Percentiles rank a stretch among this genome's conserved stretches.
phyloP scores from a whole-genome alignment of 306 rosid genomes.

The Alnus glutinosa region DNA sequence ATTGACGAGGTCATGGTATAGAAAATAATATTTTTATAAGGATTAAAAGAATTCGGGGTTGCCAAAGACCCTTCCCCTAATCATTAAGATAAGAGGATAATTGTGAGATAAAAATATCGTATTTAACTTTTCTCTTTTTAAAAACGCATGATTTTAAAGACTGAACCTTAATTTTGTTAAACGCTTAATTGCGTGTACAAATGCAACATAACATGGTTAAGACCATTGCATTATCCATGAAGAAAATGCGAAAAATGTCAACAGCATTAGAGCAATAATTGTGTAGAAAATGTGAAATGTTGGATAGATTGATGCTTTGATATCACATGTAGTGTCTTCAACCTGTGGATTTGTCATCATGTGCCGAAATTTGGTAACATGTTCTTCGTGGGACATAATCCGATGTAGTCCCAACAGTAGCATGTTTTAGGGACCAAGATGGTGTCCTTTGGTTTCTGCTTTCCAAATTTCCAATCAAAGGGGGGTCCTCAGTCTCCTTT shows the following conservation, averaged over 20 bases:
- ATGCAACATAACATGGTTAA: slow-evolving; percentile 11
- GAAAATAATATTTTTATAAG: too few species aligned
- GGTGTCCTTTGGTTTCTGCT: not conserved
- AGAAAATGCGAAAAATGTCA: slow-evolving; percentile 19
- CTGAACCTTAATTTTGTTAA: too few species aligned
- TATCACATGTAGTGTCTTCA: slow-evolving; percentile 62
- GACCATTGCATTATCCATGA: slow-evolving; percentile 17
- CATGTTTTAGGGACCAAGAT: not conserved
- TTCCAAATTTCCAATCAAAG: not conserved
- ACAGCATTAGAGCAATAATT: slow-evolving; percentile 35
- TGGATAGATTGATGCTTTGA: slow-evolving; percentile 28
- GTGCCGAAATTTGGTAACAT: slow-evolving; percentile 32
- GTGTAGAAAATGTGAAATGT: slow-evolving; percentile 22
- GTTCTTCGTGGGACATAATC: slow-evolving; percentile 22
- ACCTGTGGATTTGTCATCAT: slow-evolving; percentile 41
- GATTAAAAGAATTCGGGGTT: too few species aligned
- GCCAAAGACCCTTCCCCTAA: too few species aligned
- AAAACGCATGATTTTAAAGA: too few species aligned
- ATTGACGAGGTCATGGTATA: too few species aligned
- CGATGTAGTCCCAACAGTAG: slow-evolving; percentile 38
- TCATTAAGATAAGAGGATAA: too few species aligned
- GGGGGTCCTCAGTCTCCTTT: not conserved
- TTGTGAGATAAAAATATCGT: too few species aligned
- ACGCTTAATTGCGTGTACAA: slow-evolving; percentile 5
- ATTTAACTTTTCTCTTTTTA: too few species aligned